Percentiles rank a stretch among this genome's conserved stretches.
phyloP scores from a whole-genome alignment of 768 basidiomycete genomes.

The Clitopilus passeckerianus region DNA sequence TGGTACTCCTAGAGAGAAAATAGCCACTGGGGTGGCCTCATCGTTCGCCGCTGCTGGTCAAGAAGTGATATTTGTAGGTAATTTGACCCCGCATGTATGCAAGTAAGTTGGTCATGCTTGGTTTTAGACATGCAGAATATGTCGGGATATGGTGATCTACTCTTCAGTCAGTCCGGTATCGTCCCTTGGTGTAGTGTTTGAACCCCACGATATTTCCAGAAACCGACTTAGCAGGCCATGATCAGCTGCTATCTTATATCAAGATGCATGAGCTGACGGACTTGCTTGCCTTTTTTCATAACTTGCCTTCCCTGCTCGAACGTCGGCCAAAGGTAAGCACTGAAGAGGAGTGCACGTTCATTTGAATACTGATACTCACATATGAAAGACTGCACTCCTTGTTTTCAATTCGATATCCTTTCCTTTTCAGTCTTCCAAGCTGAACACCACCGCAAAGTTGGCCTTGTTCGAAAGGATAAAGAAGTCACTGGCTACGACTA shows the following conservation, averaged over 20 bases:
- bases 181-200: background rate
- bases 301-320: conserved; percentile 41
- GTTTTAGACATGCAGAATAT: conserved; percentile 43
- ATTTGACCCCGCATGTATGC: conserved; percentile 2
- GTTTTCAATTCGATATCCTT: conserved; percentile 66
- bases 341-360: background rate
- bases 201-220: background rate
- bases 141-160: conserved; percentile 23
- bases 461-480: conserved; percentile 48
- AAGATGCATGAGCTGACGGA: conserved; percentile 44
- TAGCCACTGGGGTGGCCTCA: conserved; percentile 46
- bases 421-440: conserved; percentile 50
- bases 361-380: background rate
- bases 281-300: conserved; percentile 54
- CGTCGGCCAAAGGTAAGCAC: conserved; percentile 39
- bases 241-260: conserved; percentile 23
- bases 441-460: conserved; percentile 32
- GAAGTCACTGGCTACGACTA: conserved; percentile 44
- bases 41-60: conserved; percentile 42
- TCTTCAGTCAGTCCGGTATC: conserved; percentile 20
- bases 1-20: conserved; percentile 57
- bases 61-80: conserved; percentile 65
- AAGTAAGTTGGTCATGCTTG: conserved; percentile 1
- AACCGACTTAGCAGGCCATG: conserved; percentile 5
- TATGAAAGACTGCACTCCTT: conserved; percentile 47